Percentiles rank a stretch among this genome's conserved stretches.
Conservation (phyloP, 2,329 filamentous ascomycete genomes). For the Rhynchosporium secalis region DNA sequence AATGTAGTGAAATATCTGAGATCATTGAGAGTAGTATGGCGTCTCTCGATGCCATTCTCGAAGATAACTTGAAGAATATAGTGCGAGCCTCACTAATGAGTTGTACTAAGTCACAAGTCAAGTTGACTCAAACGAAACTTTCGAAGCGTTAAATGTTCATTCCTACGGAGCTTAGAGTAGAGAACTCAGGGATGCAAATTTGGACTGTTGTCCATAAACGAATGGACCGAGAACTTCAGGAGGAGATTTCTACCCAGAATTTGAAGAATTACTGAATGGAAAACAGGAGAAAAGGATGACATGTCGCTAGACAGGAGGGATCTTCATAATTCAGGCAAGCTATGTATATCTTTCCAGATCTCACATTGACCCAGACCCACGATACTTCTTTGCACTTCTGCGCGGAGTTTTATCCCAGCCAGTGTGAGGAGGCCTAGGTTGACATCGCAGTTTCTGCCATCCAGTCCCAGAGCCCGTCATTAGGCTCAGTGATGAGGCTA, state of each 20-base stretch:
- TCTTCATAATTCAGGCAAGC: neutral
- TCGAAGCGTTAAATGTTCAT: no score
- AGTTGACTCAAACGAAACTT: neutral
- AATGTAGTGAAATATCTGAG: neutral
- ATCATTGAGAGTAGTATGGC: neutral
- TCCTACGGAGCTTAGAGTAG: no score
- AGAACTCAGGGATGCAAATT: no score
- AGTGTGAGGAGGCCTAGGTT: slow-evolving; percentile 2
- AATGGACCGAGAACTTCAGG: neutral
- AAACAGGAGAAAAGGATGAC: neutral
- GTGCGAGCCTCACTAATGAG: neutral
- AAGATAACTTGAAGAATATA: neutral
- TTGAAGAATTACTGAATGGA: neutral
- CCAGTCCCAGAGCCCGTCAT: neutral
- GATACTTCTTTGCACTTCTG: slow-evolving; percentile 10
- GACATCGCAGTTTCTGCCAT: neutral
- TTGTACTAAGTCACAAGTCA: no score
- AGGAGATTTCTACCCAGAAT: neutral
- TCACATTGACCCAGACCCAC: neutral
- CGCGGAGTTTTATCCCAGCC: neutral
- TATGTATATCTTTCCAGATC: neutral
- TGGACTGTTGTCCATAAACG: no score
- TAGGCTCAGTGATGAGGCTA: slow-evolving; percentile 1
- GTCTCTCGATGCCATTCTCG: neutral
- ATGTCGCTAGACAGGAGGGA: neutral